These are phyloP conservation scores for Prunus kanzakura DNA, from an alignment of 306 rosid species.

Conservation along the genomic window DNA sequence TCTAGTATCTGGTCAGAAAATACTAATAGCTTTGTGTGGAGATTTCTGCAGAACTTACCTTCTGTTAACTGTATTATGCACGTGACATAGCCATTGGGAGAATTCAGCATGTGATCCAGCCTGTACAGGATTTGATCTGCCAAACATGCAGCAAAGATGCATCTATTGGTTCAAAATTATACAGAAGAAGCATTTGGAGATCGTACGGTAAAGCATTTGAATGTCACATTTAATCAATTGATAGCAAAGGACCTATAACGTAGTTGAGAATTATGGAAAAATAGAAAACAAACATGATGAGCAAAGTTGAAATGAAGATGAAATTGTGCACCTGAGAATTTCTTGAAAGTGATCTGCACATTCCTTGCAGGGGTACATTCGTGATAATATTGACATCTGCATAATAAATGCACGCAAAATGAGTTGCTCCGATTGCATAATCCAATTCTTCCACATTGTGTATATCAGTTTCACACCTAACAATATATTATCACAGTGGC, in stretches of 20 bases:
- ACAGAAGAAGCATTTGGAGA: background rate
- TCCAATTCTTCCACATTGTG: background rate
- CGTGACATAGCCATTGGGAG: slow-evolving; percentile 77
- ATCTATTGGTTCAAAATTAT: background rate
- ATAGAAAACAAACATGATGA: background rate
- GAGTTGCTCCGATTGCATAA: background rate
- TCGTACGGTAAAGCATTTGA: background rate
- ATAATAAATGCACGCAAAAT: slow-evolving; percentile 15
- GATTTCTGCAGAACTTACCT: slow-evolving; percentile 40
- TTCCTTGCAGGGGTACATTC: slow-evolving; percentile 86
- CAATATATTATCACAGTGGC: background rate
- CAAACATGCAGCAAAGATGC: slow-evolving; percentile 19
- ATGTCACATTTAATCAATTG: background rate
- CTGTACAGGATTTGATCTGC: slow-evolving; percentile 83
- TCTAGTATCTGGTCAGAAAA: background rate
- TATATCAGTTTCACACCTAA: background rate
- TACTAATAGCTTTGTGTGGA: background rate
- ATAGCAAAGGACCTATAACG: background rate
- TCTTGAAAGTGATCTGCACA: slow-evolving; percentile 92
- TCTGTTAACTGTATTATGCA: slow-evolving; percentile 81
- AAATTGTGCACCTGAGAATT: slow-evolving; percentile 58
- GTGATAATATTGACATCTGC: slow-evolving; percentile 76
- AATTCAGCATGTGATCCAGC: slow-evolving; percentile 76
- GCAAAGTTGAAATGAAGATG: slow-evolving; percentile 5
- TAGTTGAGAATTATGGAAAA: background rate